Base-by-base conservation (phyloP, 2,329 filamentous ascomycete species). In the Talaromyces sp. region DNA sequence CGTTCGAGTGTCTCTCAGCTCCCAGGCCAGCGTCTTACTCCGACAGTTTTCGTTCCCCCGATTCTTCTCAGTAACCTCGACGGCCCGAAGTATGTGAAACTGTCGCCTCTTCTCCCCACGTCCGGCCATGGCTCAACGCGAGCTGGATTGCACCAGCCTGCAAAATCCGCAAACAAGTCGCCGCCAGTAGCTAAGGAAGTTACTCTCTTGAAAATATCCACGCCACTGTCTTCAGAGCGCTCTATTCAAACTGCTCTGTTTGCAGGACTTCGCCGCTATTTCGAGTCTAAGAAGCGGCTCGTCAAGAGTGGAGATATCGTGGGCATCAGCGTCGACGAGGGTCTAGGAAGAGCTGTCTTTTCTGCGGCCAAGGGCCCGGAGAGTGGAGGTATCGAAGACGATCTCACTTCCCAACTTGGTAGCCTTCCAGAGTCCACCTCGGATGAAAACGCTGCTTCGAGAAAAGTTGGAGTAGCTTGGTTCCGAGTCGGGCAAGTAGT, bases 231-330 rank as follows among this genome's bases (percentile, higher is more conserved):
- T 0, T 93, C 90, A 3, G 94, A 98, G 69, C 85, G 91, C 53
- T 85, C 89, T 1, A 84, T 96, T 9, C 93, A 98, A 71, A 90
- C 91, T 6, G 91, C 91, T 4, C 84, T 98, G 4, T 88, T 98
- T 67, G 88, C 91, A 18, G 92, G 91, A 0, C 76, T 99, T 50
- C 97, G 97, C 73, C 87, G 87, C 44, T 89, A 97, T 72, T 97
- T 99, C 73, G 90, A 96, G 66, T 86, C 86, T 60, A 91, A 90
- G 68, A 85, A 89, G 61, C 87, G 95, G 4, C 84, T 98, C 12
- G 85, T 98, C 44, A 92, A 92, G 70, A 88, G 86, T 47, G 94
- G 93, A 2, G 95, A 99, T 75, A 78, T 97, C 12, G 88, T 99
- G 59, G 93, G 91, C 18, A 89, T 99, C 12, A 88, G 92, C 2